Conservation (phyloP, 257 asterid species). For the Buddleja alternifolia region DNA sequence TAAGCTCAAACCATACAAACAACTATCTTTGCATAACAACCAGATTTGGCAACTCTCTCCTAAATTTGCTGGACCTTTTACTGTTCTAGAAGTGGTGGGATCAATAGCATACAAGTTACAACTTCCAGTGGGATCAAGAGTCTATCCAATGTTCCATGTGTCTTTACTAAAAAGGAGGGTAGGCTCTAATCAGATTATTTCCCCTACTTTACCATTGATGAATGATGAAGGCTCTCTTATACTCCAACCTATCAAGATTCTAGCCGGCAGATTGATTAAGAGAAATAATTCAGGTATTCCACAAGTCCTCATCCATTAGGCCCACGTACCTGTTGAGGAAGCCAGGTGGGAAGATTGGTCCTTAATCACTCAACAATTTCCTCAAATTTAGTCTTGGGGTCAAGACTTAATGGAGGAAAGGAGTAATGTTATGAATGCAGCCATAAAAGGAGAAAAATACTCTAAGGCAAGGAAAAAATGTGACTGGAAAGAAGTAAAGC, state of each 20-base stretch:
- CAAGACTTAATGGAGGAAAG: too few species aligned
- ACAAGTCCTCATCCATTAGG: not conserved
- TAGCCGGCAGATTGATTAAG: not conserved
- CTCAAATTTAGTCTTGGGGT: too few species aligned
- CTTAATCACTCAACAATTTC: too few species aligned
- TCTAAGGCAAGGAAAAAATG: too few species aligned
- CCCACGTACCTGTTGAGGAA: not conserved
- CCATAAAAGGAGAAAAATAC: too few species aligned
- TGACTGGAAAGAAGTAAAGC: too few species aligned
- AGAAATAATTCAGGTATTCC: not conserved
- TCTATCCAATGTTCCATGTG: conserved; percentile 7
- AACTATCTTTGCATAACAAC: not conserved
- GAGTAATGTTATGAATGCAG: too few species aligned
- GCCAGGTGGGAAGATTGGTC: not conserved
- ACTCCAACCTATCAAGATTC: not conserved
- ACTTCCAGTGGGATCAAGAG: not conserved
- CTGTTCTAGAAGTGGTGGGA: not conserved
- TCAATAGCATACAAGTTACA: not conserved
- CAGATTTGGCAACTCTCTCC: not conserved
- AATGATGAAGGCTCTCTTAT: not conserved
- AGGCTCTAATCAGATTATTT: too few species aligned
- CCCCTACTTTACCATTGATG: not conserved
- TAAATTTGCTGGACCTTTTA: not conserved
- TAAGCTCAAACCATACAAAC: not conserved
- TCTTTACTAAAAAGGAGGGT: not conserved